A percentile compares a stretch with the other conserved stretches of the same genome.
phyloP scores from a whole-genome alignment of 1,284 basidiomycete species.

The Sphagnurus paluster region DNA sequence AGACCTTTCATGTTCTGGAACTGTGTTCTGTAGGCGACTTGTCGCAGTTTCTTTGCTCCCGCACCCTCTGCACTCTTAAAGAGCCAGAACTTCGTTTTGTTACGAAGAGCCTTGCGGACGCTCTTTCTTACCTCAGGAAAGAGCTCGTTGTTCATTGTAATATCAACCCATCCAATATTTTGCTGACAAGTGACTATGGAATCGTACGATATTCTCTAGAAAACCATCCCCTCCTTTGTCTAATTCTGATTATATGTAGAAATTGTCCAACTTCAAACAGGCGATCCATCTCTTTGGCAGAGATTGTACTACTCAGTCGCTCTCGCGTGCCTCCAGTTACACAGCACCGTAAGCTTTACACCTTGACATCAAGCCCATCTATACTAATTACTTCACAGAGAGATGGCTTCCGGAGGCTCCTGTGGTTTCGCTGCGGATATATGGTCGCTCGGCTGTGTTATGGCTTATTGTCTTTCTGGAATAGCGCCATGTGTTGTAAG shows the following conservation, averaged over 20 bases:
- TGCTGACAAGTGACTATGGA: conserved; percentile 34
- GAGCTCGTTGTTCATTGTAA: conserved; percentile 40
- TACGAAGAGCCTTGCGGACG: conserved; percentile 40
- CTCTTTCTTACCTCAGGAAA: conserved; percentile 43
- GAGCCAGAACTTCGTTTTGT: conserved; percentile 41
- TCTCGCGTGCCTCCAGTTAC: conserved; percentile 21
- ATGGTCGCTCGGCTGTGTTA: conserved; percentile 42
- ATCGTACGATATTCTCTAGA: conserved; percentile 27
- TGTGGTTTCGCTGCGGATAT: conserved; percentile 35
- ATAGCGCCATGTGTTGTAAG: conserved; percentile 26
- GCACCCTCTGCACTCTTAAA: conserved; percentile 23
- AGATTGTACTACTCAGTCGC: conserved; percentile 15
- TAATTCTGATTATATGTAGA: conserved; percentile 26
- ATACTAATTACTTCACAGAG: conserved; percentile 24
- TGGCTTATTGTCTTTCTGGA: conserved; percentile 29
- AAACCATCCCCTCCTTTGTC: neutral
- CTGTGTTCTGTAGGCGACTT: conserved; percentile 45
- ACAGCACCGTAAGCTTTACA: conserved; percentile 34
- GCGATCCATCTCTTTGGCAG: conserved; percentile 27
- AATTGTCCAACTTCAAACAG: conserved; percentile 37
- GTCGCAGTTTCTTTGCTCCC: conserved; percentile 26
- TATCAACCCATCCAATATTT: conserved; percentile 33
- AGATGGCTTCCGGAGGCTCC: conserved; percentile 26
- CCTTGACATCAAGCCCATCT: neutral
- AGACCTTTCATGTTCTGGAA: conserved; percentile 44